Percentiles rank a stretch among this genome's conserved stretches.
phyloP scores from a whole-genome alignment of 768 basidiomycete species.

The Lactarius pseudohatsudake region DNA sequence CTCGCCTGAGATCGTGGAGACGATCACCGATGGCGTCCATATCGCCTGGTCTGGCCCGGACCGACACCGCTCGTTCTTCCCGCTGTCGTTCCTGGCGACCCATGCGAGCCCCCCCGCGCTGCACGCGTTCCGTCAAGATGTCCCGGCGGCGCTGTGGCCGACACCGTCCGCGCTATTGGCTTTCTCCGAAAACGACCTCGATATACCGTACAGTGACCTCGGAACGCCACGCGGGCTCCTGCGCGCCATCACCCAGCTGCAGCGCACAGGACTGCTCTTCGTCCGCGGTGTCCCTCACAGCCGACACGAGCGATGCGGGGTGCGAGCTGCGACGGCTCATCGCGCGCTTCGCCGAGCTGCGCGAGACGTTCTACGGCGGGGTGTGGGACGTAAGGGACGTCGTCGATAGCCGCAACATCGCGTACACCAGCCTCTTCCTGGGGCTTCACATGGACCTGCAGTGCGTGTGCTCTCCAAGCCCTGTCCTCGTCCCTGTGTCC shows the following conservation, averaged over 20 bases:
- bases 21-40: constrained; percentile 46
- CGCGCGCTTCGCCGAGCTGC: constrained; percentile 67
- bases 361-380: constrained; percentile 87
- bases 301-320: constrained; percentile 53
- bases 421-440: constrained; percentile 90
- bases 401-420: constrained; percentile 80
- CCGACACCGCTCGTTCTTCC: constrained; percentile 59
- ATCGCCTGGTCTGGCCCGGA: constrained; percentile 52
- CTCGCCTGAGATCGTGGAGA: constrained; percentile 42
- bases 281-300: constrained; percentile 67
- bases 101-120: constrained; percentile 44
- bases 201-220: constrained; percentile 56
- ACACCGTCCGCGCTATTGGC: constrained; percentile 36
- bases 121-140: constrained; percentile 47
- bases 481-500: neutral
- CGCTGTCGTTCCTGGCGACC: constrained; percentile 47
- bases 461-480: constrained; percentile 47
- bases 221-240: constrained; percentile 47
- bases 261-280: constrained; percentile 71
- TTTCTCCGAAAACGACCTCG: constrained; percentile 44
- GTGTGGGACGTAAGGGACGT: constrained; percentile 86
- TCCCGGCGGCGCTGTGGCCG: constrained; percentile 47
- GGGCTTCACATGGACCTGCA: constrained; percentile 91
- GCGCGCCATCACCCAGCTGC: constrained; percentile 64
- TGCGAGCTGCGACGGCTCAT: constrained; percentile 74